Evolutionary conservation across 2,329 filamentous ascomycete genomes (phyloP).

Genomic region (Neopestalotiopsis sp.): DNA sequence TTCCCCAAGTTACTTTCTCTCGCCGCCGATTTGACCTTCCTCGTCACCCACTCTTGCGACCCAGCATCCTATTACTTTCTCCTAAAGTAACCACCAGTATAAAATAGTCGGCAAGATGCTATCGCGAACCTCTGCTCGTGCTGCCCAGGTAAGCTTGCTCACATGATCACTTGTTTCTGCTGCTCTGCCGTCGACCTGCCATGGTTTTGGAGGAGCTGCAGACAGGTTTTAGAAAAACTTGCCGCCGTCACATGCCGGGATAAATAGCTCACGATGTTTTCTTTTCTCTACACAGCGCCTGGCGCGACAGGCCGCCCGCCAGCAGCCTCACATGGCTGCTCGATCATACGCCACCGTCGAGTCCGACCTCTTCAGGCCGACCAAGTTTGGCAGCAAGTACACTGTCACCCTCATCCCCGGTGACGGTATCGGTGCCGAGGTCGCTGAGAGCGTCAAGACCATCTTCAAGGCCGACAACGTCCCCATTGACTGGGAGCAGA

Average conservation of each 20-base stretch:
- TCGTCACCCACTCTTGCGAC: background rate
- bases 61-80: conserved; percentile 14
- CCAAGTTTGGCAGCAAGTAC: conserved; percentile 99
- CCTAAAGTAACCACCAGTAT: background rate
- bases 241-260: conserved; percentile 25
- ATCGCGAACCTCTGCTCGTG: conserved; percentile 61
- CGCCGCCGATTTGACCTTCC: conserved; percentile 11
- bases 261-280: conserved; percentile 32
- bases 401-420: conserved; percentile 98
- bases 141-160: conserved; percentile 57
- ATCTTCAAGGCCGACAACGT: conserved; percentile 99
- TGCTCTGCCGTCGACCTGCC: conserved; percentile 2
- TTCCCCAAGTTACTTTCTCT: background rate
- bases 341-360: conserved; percentile 80
- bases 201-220: background rate
- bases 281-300: conserved; percentile 48
- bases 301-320: conserved; percentile 52
- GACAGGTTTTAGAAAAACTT: background rate
- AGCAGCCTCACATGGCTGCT: conserved; percentile 47
- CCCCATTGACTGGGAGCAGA: conserved; percentile 97
- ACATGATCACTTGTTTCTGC: background rate
- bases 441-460: conserved; percentile 97
- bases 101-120: conserved; percentile 50
- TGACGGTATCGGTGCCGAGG: conserved; percentile 98
- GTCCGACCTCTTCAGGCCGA: conserved; percentile 97